Conservation (phyloP, 768 basidiomycete genomes). For the Calocera viscosa region DNA sequence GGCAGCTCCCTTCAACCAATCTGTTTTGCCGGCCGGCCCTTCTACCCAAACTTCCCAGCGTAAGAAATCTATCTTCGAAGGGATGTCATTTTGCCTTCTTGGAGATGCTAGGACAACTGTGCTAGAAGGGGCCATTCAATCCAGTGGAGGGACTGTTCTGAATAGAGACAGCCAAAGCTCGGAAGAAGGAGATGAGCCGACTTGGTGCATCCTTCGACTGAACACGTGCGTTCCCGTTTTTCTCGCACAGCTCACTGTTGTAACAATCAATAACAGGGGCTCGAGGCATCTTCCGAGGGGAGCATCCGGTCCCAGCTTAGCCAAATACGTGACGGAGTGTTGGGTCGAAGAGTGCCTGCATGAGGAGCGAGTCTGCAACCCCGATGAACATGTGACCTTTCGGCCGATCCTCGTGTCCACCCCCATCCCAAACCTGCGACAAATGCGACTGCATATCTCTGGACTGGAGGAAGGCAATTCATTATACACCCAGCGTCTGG, state of each 20-base stretch:
- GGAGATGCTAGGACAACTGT: slow-evolving; percentile 6
- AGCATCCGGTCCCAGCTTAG: neutral
- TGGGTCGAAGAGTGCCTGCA: slow-evolving; percentile 84
- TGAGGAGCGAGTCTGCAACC: slow-evolving; percentile 54
- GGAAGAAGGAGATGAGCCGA: neutral
- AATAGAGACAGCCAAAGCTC: neutral
- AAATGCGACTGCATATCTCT: neutral
- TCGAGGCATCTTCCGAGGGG: neutral
- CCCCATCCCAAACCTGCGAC: slow-evolving; percentile 33
- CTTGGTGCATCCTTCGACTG: neutral
- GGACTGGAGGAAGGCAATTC: neutral
- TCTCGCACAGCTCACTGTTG: neutral
- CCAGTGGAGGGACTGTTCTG: neutral
- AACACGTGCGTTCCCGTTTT: neutral
- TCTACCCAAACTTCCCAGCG: neutral
- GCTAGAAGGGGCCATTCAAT: slow-evolving; percentile 2
- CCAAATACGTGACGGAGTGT: slow-evolving; percentile 60
- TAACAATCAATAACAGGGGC: neutral
- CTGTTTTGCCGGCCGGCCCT: neutral
- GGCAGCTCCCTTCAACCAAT: neutral
- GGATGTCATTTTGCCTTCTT: slow-evolving; percentile 7
- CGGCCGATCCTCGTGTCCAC: slow-evolving; percentile 45
- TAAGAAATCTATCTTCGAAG: neutral
- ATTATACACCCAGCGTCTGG: neutral
- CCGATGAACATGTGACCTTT: slow-evolving; percentile 59